These are phyloP conservation scores for Leccinum pachyderme DNA, from an alignment of 1,284 basidiomycete species.

Conservation along the genomic window DNA sequence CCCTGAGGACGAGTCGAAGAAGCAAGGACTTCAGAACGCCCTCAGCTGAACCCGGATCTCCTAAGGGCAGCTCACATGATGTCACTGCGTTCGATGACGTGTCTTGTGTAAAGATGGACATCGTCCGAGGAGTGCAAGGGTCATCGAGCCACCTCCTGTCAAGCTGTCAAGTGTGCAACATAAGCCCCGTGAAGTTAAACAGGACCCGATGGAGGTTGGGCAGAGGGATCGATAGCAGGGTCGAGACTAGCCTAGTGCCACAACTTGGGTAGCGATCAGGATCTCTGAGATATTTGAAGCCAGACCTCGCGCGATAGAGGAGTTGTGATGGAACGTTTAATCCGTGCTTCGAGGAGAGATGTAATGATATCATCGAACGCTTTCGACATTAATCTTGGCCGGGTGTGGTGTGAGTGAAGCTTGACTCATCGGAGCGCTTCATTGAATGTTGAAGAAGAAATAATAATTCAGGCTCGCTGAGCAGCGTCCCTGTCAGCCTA, in stretches of 20 bases:
- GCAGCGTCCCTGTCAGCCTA: neutral
- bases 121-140: slow-evolving; percentile 4
- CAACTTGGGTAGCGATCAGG: neutral
- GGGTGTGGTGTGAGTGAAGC: too few species aligned
- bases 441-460: neutral
- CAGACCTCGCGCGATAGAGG: neutral
- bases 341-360: neutral
- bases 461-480: neutral
- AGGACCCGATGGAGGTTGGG: neutral
- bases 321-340: neutral
- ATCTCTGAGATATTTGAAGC: neutral
- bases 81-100: neutral
- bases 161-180: neutral
- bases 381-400: neutral
- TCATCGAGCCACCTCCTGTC: neutral
- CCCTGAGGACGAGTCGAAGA: neutral
- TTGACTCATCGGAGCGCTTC: neutral
- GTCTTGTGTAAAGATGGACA: neutral
- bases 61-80: neutral
- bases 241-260: neutral
- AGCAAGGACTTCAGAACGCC: neutral
- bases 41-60: neutral
- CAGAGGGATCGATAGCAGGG: slow-evolving; percentile 2
- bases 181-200: neutral
- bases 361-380: neutral